phyloP scores from a whole-genome alignment of 1,284 basidiomycete genomes.

The Cutaneotrichosporon spelunceum region DNA sequence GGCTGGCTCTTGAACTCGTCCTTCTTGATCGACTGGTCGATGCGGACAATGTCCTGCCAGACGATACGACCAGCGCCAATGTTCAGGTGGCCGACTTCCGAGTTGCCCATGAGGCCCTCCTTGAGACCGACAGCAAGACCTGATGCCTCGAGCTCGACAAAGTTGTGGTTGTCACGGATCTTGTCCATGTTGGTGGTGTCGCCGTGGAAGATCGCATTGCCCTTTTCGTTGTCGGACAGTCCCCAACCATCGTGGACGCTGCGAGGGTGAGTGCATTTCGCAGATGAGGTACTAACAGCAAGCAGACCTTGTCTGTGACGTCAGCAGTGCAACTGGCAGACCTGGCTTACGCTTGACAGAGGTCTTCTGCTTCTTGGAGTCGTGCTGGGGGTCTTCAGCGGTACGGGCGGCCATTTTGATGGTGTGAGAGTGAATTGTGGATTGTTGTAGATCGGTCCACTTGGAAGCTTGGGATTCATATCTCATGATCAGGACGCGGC shows the following conservation, averaged over 20 bases:
- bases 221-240: slow-evolving; percentile 66
- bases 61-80: slow-evolving; percentile 87
- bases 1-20: slow-evolving; percentile 75
- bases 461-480: not conserved
- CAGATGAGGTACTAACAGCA: slow-evolving; percentile 62
- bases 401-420: slow-evolving; percentile 23
- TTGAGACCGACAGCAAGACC: slow-evolving; percentile 81
- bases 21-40: slow-evolving; percentile 84
- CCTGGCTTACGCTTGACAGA: slow-evolving; percentile 19
- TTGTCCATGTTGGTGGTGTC: slow-evolving; percentile 81
- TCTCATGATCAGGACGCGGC: not conserved
- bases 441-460: not conserved
- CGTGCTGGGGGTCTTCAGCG: slow-evolving; percentile 21
- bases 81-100: slow-evolving; percentile 89
- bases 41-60: slow-evolving; percentile 92
- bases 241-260: slow-evolving; percentile 96
- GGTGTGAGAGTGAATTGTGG: not conserved
- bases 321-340: slow-evolving; percentile 3
- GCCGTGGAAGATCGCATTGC: slow-evolving; percentile 79
- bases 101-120: slow-evolving; percentile 93
- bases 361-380: slow-evolving; percentile 29
- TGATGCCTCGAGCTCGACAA: slow-evolving; percentile 71
- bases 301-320: slow-evolving; percentile 72
- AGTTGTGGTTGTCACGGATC: slow-evolving; percentile 71
- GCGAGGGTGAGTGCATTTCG: slow-evolving; percentile 9